Percentiles rank a stretch among this genome's conserved stretches.
phyloP scores from a whole-genome alignment of 306 rosid species.

The Trifolium pratense region DNA sequence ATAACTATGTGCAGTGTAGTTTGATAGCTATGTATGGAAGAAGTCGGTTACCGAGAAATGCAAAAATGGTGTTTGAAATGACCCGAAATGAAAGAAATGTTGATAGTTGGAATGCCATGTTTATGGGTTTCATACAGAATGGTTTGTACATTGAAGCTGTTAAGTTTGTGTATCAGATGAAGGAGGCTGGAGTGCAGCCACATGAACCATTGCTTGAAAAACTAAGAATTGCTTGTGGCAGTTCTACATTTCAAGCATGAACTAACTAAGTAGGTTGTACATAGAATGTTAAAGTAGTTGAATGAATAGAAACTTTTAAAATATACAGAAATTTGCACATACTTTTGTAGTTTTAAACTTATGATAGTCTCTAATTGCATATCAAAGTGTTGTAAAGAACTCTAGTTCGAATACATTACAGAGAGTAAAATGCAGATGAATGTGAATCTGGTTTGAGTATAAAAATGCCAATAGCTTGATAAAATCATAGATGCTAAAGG shows the following conservation, averaged over 20 bases:
- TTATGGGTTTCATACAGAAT: conserved; percentile 51
- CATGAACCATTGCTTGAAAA: conserved; percentile 58
- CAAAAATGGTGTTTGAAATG: conserved; percentile 54
- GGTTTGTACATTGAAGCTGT: conserved; percentile 58
- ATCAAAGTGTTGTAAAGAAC: background rate
- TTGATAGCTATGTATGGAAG: conserved; percentile 69
- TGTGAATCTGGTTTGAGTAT: background rate
- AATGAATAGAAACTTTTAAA: conserved; percentile 27
- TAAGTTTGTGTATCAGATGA: conserved; percentile 65
- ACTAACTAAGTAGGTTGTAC: conserved; percentile 38
- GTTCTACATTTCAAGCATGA: conserved; percentile 20
- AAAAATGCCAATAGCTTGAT: background rate
- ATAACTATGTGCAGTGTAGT: conserved; percentile 56
- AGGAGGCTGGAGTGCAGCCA: conserved; percentile 52
- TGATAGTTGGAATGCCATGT: conserved; percentile 75
- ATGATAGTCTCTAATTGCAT: conserved; percentile 4
- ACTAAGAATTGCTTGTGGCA: conserved; percentile 58
- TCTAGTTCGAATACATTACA: background rate
- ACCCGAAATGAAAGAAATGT: conserved; percentile 37
- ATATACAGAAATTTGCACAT: background rate
- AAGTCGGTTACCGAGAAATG: conserved; percentile 53
- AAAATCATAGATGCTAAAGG: background rate
- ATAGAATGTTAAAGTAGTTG: conserved; percentile 10
- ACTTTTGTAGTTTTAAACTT: conserved; percentile 25
- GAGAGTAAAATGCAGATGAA: background rate